Evolutionary conservation across 1,139 yeast species (phyloP).

Genomic region (Yamadazyma buinensis): DNA sequence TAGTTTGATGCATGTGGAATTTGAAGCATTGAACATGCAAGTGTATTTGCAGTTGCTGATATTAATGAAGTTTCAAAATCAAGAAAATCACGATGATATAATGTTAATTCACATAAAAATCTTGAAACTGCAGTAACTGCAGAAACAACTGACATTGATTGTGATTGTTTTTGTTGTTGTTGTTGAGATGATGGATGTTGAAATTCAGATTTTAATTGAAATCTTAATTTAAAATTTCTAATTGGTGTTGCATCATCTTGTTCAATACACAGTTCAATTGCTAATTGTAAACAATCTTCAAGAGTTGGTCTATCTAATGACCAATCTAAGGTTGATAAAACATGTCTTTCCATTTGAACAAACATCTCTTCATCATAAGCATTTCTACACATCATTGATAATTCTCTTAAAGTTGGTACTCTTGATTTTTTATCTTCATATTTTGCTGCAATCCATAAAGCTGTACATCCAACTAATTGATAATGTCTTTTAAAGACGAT

Average conservation of each 20-base stretch:
- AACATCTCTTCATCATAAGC: conserved; percentile 90
- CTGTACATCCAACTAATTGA: conserved; percentile 89
- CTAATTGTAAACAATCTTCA: conserved; percentile 59
- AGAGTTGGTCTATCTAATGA: conserved; percentile 58
- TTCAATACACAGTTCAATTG: conserved; percentile 23
- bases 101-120: conserved; percentile 71
- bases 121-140: conserved; percentile 57
- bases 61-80: conserved; percentile 58
- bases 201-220: too few relatives aligned
- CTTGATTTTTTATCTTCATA: conserved; percentile 83
- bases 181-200: too few relatives aligned
- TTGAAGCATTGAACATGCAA: conserved; percentile 67
- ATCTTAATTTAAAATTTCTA: neutral
- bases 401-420: conserved; percentile 78
- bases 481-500: conserved; percentile 90
- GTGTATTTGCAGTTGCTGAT: conserved; percentile 64
- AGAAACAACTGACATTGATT: conserved; percentile 27
- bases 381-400: conserved; percentile 74
- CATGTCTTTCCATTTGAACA: conserved; percentile 92
- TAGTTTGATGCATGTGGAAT: conserved; percentile 34
- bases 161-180: neutral
- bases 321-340: conserved; percentile 84
- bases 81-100: conserved; percentile 68
- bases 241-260: neutral
- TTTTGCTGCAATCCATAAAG: conserved; percentile 93